A percentile compares a stretch with the other conserved stretches of the same genome.
These are phyloP conservation scores for Zymoseptoria brevis DNA, from an alignment of 2,329 filamentous ascomycete species.

Conservation along the genomic window DNA sequence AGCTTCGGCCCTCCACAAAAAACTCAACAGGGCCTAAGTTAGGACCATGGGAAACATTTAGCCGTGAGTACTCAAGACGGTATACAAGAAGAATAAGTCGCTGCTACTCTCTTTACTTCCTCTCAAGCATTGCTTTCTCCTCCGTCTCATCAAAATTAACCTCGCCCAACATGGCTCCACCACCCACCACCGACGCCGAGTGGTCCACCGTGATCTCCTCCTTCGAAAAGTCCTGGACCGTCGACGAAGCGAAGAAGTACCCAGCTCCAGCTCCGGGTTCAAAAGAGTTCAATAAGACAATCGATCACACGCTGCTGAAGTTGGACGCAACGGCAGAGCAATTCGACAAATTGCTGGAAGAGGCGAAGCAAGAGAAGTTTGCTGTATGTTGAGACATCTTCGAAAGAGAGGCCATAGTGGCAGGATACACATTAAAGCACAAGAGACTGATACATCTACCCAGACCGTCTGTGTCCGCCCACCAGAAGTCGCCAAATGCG, in stretches of 20 bases:
- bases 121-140: neutral
- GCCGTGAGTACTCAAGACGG: neutral
- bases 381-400: conserved; percentile 28
- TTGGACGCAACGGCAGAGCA: conserved; percentile 40
- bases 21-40: neutral
- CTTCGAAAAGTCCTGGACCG: neutral
- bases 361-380: conserved; percentile 43
- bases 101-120: neutral
- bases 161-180: neutral
- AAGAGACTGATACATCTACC: conserved; percentile 6
- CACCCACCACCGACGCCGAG: neutral
- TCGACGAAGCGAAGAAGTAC: neutral
- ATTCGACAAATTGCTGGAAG: conserved; percentile 48
- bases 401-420: neutral
- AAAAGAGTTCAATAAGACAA: conserved; percentile 24
- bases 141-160: neutral
- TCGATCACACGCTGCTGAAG: conserved; percentile 46
- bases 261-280: neutral
- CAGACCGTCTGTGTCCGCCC: conserved; percentile 51
- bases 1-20: neutral
- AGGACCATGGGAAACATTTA: neutral
- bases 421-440: neutral
- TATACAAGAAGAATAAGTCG: neutral
- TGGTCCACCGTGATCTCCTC: neutral
- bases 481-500: conserved; percentile 44